Evolutionary conservation across 2,329 filamentous ascomycete species (phyloP), one percentile per base, ranked within the genome.

Genomic region (Arachnomyces sp.): DNA sequence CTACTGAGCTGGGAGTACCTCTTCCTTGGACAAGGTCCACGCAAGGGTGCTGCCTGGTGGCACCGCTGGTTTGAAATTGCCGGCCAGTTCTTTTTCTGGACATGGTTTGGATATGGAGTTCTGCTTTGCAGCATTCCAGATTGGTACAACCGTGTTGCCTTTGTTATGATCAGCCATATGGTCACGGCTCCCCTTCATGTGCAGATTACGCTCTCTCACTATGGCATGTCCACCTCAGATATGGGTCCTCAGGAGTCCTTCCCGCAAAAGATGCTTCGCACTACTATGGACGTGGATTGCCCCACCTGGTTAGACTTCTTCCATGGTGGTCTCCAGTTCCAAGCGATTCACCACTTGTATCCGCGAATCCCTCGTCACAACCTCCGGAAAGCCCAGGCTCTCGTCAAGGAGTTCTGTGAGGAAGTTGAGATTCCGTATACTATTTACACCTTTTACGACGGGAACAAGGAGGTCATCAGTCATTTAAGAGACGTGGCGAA

Each of bases 231-330:
- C 53, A 95, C 88, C 0, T 75, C 85, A 7, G 86, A 95, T 52
- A 72, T 94, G 11, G 88, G 88, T 0, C 78, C 83, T 1, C 72
- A 80, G 38, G 88, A 95, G 60, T 92, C 85, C 1, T 95, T 95
- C 60, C 79, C 88, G 1, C 87, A 94, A 63, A 84, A 82, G 61
- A 92, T 93, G 82, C 72, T 95, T 31, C 81, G 88, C 51, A 94
- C 88, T 1, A 94, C 88, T 8, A 94, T 94, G 87, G 87, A 94
- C 48, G 80, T 93, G 14, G 86, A 92, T 57, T 93, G 87, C 56
- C 85, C 87, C 1, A 71, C 75, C 8, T 94, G 87, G 87, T 71
- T 94, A 7, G 87, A 94, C 57, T 94, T 88, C 58, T 76, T 94
- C 60, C 87, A 94, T 52, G 87, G 87, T 16, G 87, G 87, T 3